These are phyloP conservation scores for Santalum album DNA, from an alignment of 164 flowering plant genomes.

Conservation along the genomic window DNA sequence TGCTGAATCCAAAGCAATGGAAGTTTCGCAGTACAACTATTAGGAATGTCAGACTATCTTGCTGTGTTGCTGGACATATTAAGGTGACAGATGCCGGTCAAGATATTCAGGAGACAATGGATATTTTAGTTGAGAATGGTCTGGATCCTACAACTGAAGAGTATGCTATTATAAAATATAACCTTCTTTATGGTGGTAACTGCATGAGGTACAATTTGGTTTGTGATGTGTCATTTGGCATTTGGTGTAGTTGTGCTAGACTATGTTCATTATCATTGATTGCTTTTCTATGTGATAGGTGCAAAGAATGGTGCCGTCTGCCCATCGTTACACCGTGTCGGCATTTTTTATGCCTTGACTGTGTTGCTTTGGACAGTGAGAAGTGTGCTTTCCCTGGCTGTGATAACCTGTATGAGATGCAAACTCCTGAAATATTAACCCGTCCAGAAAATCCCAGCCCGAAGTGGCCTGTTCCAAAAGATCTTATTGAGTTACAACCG, in stretches of 20 bases:
- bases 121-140: conserved; percentile 62
- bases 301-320: conserved; percentile 89
- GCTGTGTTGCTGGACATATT: conserved; percentile 97
- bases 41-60: conserved; percentile 80
- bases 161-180: conserved; percentile 49
- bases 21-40: conserved; percentile 72
- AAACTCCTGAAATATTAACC: conserved; percentile 72
- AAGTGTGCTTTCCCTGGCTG: conserved; percentile 78
- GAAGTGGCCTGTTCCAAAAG: conserved; percentile 98
- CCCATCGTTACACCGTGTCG: conserved; percentile 93
- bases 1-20: conserved; percentile 94
- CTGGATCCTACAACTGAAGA: conserved; percentile 67
- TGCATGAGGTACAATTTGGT: conserved; percentile 60
- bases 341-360: conserved; percentile 88
- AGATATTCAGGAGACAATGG: conserved; percentile 98
- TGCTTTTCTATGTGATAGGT: conserved; percentile 34
- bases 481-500: conserved; percentile 96
- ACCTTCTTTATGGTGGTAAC: conserved; percentile 60
- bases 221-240: background rate
- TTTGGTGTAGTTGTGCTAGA: background rate
- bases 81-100: conserved; percentile 77
- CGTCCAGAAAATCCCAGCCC: conserved; percentile 98
- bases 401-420: conserved; percentile 80
- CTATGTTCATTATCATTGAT: background rate
- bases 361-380: conserved; percentile 83